Conservation (phyloP, 306 rosid genomes). For the Calophaca sinica region DNA sequence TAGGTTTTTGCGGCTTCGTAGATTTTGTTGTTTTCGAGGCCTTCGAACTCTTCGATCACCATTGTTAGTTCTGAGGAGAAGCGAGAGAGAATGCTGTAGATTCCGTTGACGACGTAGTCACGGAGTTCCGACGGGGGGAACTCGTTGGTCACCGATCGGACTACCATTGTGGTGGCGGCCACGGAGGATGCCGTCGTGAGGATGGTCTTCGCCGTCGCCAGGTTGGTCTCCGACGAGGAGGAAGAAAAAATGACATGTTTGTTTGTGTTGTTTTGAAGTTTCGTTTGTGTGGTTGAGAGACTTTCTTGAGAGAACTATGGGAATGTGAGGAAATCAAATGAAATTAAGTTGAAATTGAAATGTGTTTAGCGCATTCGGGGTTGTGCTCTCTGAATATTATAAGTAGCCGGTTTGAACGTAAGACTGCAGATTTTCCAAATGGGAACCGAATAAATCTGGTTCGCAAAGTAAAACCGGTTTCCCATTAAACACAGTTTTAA, state of each 20-base stretch:
- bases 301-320: too few species aligned
- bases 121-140: conserved; percentile 61
- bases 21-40: conserved; percentile 63
- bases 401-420: too few species aligned
- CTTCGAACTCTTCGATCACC: conserved; percentile 73
- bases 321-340: too few species aligned
- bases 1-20: conserved; percentile 70
- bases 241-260: conserved; percentile 55
- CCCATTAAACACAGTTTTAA: too few species aligned
- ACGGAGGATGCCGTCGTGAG: conserved; percentile 66
- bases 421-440: too few species aligned
- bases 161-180: conserved; percentile 64
- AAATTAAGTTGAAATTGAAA: too few species aligned
- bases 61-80: conserved; percentile 67
- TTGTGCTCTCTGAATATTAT: too few species aligned
- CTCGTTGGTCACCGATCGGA: conserved; percentile 61
- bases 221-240: conserved; percentile 46
- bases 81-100: conserved; percentile 40
- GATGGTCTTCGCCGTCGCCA: conserved; percentile 62
- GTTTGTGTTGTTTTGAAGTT: too few species aligned
- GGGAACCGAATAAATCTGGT: too few species aligned
- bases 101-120: conserved; percentile 39
- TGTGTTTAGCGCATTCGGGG: too few species aligned
- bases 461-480: too few species aligned
- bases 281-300: too few species aligned